These are phyloP conservation scores for Sphagnum fallax DNA, from an alignment of 228 moss, liverwort and hornwort genomes.

Conservation along the genomic window DNA sequence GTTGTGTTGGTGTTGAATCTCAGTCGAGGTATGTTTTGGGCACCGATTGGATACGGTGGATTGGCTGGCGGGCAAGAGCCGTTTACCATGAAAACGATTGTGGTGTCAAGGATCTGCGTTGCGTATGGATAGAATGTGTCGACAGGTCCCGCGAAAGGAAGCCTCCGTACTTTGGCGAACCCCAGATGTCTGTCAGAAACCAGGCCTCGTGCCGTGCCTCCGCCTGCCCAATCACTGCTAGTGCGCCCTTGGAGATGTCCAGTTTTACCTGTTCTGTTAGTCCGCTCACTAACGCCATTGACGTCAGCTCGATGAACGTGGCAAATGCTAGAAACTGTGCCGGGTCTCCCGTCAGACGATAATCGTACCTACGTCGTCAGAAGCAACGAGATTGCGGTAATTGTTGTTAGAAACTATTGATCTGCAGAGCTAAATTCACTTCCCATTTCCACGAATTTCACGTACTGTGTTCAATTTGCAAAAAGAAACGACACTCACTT, in stretches of 20 bases:
- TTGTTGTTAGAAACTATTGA: no score
- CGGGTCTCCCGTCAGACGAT: background rate
- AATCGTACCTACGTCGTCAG: background rate
- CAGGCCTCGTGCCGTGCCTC: slow-evolving; percentile 2
- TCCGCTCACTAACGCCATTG: slow-evolving; percentile 4
- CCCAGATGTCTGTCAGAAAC: slow-evolving; percentile 6
- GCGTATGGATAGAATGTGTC: slow-evolving; percentile 8
- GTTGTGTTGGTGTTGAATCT: background rate
- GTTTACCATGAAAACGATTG: slow-evolving; percentile 4
- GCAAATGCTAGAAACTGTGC: background rate
- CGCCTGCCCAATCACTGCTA: background rate
- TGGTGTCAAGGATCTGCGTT: slow-evolving; percentile 6
- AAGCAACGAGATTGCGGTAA: no score
- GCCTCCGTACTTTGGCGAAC: background rate
- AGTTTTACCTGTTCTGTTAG: slow-evolving; percentile 1
- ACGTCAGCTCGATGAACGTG: slow-evolving; percentile 1
- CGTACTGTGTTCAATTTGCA: no score
- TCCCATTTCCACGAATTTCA: no score
- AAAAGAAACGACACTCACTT: no score
- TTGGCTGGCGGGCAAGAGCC: slow-evolving; percentile 10
- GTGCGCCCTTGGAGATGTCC: slow-evolving; percentile 1
- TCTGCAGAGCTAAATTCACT: no score
- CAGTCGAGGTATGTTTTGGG: slow-evolving; percentile 7
- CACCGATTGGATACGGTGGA: slow-evolving; percentile 5
- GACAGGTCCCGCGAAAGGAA: slow-evolving; percentile 2